These are phyloP conservation scores for Verbena officinalis DNA, from an alignment of 257 asterid genomes.

Conservation along the genomic window DNA sequence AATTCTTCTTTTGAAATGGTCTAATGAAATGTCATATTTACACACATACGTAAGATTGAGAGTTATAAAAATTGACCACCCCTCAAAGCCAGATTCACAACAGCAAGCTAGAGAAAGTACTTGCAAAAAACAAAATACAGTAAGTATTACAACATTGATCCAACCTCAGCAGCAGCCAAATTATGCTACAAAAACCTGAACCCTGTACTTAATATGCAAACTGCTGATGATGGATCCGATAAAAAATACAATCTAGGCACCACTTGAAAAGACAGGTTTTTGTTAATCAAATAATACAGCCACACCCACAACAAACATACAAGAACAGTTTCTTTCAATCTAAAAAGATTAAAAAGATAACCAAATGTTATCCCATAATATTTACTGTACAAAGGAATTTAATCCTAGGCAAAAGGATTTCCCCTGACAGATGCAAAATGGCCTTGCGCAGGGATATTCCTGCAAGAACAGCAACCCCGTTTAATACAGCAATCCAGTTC, in stretches of 20 bases:
- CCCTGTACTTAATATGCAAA: constrained; percentile 9
- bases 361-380: background rate
- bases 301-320: constrained; percentile 11
- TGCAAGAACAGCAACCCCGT: constrained; percentile 40
- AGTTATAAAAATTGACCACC: background rate
- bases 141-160: too few species aligned
- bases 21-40: too few species aligned
- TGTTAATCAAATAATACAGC: constrained; percentile 3
- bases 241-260: constrained; percentile 3
- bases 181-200: background rate
- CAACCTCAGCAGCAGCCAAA: constrained; percentile 14
- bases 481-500: too few species aligned
- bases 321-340: constrained; percentile 22
- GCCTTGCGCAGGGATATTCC: constrained; percentile 64
- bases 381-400: background rate
- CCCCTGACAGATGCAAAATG: constrained; percentile 71
- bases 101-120: background rate
- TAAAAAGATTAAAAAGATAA: background rate
- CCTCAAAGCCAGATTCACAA: background rate
- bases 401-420: constrained; percentile 70
- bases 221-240: constrained; percentile 6
- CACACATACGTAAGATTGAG: too few species aligned
- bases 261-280: background rate
- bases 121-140: too few species aligned
- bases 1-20: too few species aligned